Base-by-base conservation (phyloP, 2,329 filamentous ascomycete genomes). In the Trichoderma citrinoviride region DNA sequence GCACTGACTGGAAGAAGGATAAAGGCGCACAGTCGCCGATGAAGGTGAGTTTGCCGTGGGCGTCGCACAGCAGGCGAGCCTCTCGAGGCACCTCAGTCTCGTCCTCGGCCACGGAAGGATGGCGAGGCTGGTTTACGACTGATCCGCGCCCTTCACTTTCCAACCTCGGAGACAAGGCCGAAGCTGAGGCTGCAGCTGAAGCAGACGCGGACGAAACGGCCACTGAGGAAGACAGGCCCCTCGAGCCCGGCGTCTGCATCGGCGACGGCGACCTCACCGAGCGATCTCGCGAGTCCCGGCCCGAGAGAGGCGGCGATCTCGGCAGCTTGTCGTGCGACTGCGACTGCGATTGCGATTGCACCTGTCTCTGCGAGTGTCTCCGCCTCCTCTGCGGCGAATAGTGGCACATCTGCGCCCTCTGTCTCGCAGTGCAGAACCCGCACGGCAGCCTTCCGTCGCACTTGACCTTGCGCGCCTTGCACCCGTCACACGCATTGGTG, bases 11-110 rank as follows among this genome's bases (percentile, higher is more conserved):
- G 68, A 85, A 85, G 66, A 85, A 82, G 0, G 83, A 85, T 21
- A 85, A 73, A 0, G 83, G 83, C 5, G 83, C 83, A 67, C 83
- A 85, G 70, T 85, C 83, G 5, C 83, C 83, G 25, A 85, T 82
- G 70, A 85, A 85, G 33, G 83, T 81, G 23, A 84, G 71, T 68
- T 84, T 84, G 0, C 83, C 83, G 64, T 83, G 81, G 0, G 81
- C 78, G 67, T 85, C 83, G 47, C 80, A 80, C 0, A 85, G 73
- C 5, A 85, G 73, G 2, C 82, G 76, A 3, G 83, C 83, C 65
- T 85, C 83, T 1, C 82, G 77, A 2, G 82, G 83, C 3, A 85
- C 83, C 23, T 85, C 82, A 0, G 82, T 82, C 66, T 85, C 82
- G 43, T 85, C 83, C n/a, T 82, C 81, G 0, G 74, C 74, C 1